phyloP scores from a whole-genome alignment of 2,329 filamentous ascomycete species.

The Chaetomium strumarium region DNA sequence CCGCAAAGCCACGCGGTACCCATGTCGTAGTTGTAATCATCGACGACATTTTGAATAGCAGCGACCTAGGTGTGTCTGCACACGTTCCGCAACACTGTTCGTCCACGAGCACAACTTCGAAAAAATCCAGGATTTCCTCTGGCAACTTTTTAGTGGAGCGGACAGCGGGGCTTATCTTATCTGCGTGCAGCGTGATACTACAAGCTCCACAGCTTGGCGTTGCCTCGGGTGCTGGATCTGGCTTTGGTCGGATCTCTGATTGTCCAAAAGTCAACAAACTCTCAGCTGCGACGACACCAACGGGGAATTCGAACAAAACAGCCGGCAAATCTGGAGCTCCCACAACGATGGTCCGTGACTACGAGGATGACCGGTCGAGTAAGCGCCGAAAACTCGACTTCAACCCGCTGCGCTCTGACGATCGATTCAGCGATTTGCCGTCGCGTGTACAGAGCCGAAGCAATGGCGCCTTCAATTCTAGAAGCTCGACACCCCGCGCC shows the following conservation, averaged over 20 bases:
- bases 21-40: constrained; percentile 74
- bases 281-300: neutral
- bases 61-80: neutral
- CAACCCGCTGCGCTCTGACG: constrained; percentile 46
- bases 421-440: constrained; percentile 51
- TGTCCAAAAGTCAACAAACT: neutral
- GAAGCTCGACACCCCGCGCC: constrained; percentile 27
- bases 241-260: neutral
- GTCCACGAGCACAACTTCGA: constrained; percentile 17
- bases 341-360: constrained; percentile 28
- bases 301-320: neutral
- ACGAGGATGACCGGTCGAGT: constrained; percentile 42
- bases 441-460: constrained; percentile 30
- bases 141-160: constrained; percentile 32
- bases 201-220: neutral
- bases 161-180: constrained; percentile 34
- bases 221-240: neutral
- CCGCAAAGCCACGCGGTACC: constrained; percentile 71
- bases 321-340: neutral
- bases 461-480: constrained; percentile 23
- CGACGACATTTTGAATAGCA: constrained; percentile 42
- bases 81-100: neutral
- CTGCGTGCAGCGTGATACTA: neutral
- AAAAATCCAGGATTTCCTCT: constrained; percentile 25
- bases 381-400: constrained; percentile 59